Percentiles rank a stretch among this genome's conserved stretches.
Conservation (phyloP, 805 yeast genomes). For the Yarrowia sp. region DNA sequence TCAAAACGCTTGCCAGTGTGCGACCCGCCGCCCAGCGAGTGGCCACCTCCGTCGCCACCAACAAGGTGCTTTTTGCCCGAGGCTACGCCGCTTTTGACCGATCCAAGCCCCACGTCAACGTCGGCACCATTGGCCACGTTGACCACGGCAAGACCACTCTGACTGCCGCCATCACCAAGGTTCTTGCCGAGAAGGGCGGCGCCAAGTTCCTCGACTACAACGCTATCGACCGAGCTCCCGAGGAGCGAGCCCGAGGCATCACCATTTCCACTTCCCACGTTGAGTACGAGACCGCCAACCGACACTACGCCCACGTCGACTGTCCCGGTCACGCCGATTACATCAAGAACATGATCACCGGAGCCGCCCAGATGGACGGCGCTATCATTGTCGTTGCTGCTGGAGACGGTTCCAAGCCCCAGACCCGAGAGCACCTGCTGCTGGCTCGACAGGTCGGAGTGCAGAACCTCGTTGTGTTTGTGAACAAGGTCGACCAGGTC, state of each 20-base stretch:
- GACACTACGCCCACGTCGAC: constrained; percentile 97
- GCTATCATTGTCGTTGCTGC: constrained; percentile 99
- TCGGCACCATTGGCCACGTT: constrained; percentile 98
- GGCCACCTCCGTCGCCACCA: constrained; percentile 12
- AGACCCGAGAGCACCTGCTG: constrained; percentile 97
- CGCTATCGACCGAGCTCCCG: constrained; percentile 95
- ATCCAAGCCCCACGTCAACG: constrained; percentile 92
- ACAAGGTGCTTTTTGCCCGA: constrained; percentile 22
- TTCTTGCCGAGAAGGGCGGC: constrained; percentile 81
- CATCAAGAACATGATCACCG: constrained; percentile 98
- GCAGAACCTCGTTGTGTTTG: constrained; percentile 93
- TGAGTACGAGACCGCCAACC: constrained; percentile 89
- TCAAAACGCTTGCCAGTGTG: constrained; percentile 24
- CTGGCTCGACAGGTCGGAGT: constrained; percentile 99
- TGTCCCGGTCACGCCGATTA: constrained; percentile 99
- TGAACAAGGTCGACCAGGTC: constrained; percentile 95
- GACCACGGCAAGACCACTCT: constrained; percentile 98
- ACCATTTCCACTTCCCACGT: constrained; percentile 98
- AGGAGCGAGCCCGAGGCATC: constrained; percentile 99
- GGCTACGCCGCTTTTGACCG: constrained; percentile 69
- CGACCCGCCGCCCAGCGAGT: constrained; percentile 20
- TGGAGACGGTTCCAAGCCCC: constrained; percentile 99
- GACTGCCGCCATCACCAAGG: constrained; percentile 98
- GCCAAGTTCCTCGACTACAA: constrained; percentile 91
- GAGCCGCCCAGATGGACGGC: constrained; percentile 99